Evolutionary conservation across 202 grass and related monocot genomes (phyloP).

Genomic region (Brachypodium distachyon): DNA sequence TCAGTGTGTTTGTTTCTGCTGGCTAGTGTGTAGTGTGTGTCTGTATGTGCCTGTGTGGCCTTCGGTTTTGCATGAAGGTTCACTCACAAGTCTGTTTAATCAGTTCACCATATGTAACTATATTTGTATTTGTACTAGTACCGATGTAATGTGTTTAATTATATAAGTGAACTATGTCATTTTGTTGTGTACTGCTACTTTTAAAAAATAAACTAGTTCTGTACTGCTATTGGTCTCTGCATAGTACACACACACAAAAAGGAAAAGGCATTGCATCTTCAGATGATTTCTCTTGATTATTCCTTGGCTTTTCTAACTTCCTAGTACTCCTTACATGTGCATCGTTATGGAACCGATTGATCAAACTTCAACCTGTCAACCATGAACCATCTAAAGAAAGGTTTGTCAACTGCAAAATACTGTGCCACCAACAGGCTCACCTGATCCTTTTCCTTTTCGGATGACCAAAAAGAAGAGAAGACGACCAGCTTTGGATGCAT

Average conservation of each 20-base stretch:
- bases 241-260: too few relatives aligned
- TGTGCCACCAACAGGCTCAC: too few relatives aligned
- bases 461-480: neutral
- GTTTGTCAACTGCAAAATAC: too few relatives aligned
- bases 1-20: neutral
- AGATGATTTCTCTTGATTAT: neutral
- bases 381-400: too few relatives aligned
- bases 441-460: neutral
- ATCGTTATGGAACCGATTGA: neutral
- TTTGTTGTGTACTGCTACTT: neutral
- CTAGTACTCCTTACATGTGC: neutral
- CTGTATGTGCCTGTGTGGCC: conserved; percentile 7
- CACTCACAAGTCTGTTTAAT: neutral
- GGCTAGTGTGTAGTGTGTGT: too few relatives aligned
- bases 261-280: neutral
- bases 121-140: neutral
- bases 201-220: too few relatives aligned
- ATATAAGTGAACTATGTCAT: neutral
- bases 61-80: conserved; percentile 44
- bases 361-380: neutral
- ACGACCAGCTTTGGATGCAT: neutral
- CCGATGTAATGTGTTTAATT: neutral
- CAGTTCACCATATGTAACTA: neutral
- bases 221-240: neutral
- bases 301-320: neutral